Evolutionary conservation across 2,329 filamentous ascomycete genomes (phyloP), one percentile per base, ranked within the genome.

Genomic region (Talaromyces piceae): DNA sequence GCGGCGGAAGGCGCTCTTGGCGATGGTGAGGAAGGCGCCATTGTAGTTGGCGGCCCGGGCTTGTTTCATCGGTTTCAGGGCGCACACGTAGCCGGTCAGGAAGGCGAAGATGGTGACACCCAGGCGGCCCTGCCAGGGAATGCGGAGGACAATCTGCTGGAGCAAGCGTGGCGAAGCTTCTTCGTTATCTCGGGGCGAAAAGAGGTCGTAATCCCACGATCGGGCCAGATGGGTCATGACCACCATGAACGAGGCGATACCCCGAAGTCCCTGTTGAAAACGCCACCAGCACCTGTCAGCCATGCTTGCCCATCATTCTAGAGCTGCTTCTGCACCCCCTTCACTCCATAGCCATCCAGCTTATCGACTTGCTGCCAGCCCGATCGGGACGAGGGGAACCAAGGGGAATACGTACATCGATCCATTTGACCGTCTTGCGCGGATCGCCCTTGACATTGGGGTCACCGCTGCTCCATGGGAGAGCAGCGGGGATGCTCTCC

Each of bases 81-180:
- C 76, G 60, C 76, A 79, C 20, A 80, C 77, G 56, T 78, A 79
- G 52, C 77, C 77, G 1, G 77, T 79, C 49, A 80, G 64, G 56
- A 80, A 77, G 47, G 76, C 75, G 57, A 80, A 80, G 61, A 79
- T 77, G 53, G 76, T 77, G 28, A 80, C 77, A 41, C 76, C 77
- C 26, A 78, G 72, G 20, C 76, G 72, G 41, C 77, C 77, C 60
- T 79, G 76, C 67, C 70, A 76, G 26, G 75, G 74, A n/a, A 79
- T 67, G n/a, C 77, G 76, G n/a, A 79, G 61, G 54, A 78, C 70
- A 4, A 77, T 76, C 47, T 72, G 65, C 59, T 80, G 77, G 28
- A 78, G 67, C 25, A 78, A 52, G 49, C 73, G 69, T 8, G 76
- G 73, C 1, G 68, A 47, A 3, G 59, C 66, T 44, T 74, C 63